A percentile compares a stretch with the other conserved stretches of the same genome.
phyloP scores from a whole-genome alignment of 495 filamentous ascomycete species.

The Pseudotulostoma volvatum region DNA sequence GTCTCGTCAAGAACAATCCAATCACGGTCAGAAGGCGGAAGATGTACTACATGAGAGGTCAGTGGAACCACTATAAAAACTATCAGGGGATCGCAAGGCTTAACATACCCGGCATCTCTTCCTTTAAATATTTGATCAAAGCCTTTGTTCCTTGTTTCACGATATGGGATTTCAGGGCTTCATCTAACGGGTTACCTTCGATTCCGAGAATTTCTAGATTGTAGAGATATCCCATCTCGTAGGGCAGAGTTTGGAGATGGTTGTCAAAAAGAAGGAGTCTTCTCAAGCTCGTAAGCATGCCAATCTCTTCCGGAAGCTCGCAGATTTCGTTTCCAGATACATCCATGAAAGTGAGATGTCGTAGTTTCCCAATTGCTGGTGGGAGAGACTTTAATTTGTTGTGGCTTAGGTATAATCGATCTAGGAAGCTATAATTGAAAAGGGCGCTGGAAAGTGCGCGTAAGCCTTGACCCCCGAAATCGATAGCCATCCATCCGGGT shows the following conservation, averaged over 20 bases:
- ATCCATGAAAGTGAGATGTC: constrained; percentile 65
- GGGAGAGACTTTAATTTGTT: constrained; percentile 74
- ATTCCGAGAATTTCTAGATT: constrained; percentile 78
- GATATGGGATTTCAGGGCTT: constrained; percentile 54
- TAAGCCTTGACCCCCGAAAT: constrained; percentile 86
- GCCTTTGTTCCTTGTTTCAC: constrained; percentile 74
- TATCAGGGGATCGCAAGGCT: neutral
- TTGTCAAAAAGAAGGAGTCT: constrained; percentile 79
- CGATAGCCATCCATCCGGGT: constrained; percentile 79
- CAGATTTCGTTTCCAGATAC: constrained; percentile 72
- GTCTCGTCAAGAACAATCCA: constrained; percentile 53
- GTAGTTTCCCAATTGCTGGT: constrained; percentile 59
- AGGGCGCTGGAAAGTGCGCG: constrained; percentile 60
- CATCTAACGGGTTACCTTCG: constrained; percentile 74
- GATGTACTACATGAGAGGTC: constrained; percentile 19
- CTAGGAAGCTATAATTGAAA: constrained; percentile 75
- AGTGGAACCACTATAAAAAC: too few relatives aligned
- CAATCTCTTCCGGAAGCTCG: constrained; percentile 77
- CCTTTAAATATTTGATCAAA: constrained; percentile 64
- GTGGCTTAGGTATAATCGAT: constrained; percentile 76
- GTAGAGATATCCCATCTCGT: constrained; percentile 74
- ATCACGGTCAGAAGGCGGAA: constrained; percentile 58
- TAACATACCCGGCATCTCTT: constrained; percentile 62
- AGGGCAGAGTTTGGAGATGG: constrained; percentile 60
- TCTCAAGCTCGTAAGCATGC: constrained; percentile 82